Conservation (phyloP, 352 stramenopile genomes). For the Elongisporangium senticosum region DNA sequence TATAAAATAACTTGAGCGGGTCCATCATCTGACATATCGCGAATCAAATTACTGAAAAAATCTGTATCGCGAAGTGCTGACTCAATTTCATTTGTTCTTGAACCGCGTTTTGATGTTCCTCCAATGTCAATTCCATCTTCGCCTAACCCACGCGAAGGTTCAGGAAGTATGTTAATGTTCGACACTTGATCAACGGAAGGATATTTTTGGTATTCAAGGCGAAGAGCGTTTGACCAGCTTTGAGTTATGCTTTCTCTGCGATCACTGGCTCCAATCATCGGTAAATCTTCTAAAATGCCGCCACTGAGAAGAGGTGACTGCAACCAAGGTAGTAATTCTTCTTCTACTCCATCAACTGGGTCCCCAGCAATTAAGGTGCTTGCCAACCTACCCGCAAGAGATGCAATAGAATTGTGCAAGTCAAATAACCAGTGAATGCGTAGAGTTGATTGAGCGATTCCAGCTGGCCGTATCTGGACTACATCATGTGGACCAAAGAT, state of each 20-base stretch:
- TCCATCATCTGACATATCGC: conserved; percentile 54
- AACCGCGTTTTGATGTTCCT: not conserved
- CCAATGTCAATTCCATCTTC: conserved; percentile 1
- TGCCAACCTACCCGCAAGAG: conserved; percentile 57
- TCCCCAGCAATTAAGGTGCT: conserved; percentile 73
- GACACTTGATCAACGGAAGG: conserved; percentile 9
- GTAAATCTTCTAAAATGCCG: conserved; percentile 24
- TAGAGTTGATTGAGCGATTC: conserved; percentile 72
- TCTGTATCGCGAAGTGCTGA: not conserved
- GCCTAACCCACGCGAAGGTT: not conserved
- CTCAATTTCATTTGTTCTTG: not conserved
- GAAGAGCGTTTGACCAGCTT: conserved; percentile 32
- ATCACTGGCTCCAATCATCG: conserved; percentile 4
- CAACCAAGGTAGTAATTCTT: conserved; percentile 79
- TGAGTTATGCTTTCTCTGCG: conserved; percentile 7
- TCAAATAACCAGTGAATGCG: conserved; percentile 82
- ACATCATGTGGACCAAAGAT: conserved; percentile 67
- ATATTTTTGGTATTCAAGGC: conserved; percentile 23
- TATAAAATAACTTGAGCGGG: conserved; percentile 52
- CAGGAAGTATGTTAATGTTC: not conserved
- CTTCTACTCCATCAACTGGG: conserved; percentile 69
- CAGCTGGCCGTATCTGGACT: conserved; percentile 64
- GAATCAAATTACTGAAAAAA: conserved; percentile 20
- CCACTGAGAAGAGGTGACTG: conserved; percentile 79
- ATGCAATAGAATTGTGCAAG: conserved; percentile 68